Percentiles rank a stretch among this genome's conserved stretches.
Conservation (phyloP, 129 eudicot genomes). For the Smallanthus sonchifolius region DNA sequence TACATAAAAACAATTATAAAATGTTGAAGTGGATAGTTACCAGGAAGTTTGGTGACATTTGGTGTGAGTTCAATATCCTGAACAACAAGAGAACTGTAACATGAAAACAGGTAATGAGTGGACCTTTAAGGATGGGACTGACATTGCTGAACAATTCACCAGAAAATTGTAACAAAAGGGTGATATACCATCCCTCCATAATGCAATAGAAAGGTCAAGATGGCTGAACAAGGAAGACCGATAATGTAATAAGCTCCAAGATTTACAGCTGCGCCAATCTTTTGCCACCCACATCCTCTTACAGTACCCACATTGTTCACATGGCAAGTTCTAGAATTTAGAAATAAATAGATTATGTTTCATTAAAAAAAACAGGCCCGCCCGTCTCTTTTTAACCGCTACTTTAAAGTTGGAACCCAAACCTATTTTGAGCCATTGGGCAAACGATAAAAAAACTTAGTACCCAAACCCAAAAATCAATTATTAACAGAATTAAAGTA, state of each 20-base stretch:
- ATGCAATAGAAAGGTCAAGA: conserved; percentile 38
- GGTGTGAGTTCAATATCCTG: conserved; percentile 88
- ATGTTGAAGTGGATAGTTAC: conserved; percentile 31
- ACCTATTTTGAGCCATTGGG: too few relatives aligned
- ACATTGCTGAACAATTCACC: background rate
- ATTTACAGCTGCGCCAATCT: conserved; percentile 49
- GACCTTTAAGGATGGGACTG: too few relatives aligned
- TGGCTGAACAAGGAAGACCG: conserved; percentile 42
- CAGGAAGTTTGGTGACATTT: conserved; percentile 95
- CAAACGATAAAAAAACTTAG: too few relatives aligned
- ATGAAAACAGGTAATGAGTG: conserved; percentile 19
- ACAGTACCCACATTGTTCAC: too few relatives aligned
- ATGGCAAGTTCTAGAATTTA: too few relatives aligned
- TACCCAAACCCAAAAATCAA: too few relatives aligned
- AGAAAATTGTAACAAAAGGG: background rate
- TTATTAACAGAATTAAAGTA: too few relatives aligned
- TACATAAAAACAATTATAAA: background rate
- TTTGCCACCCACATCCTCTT: conserved; percentile 63
- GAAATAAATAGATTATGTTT: too few relatives aligned
- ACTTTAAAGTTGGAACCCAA: too few relatives aligned
- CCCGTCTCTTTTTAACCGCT: too few relatives aligned
- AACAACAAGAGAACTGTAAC: conserved; percentile 76
- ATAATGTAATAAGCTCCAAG: conserved; percentile 45
- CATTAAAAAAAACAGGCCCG: too few relatives aligned
- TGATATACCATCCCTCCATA: conserved; percentile 38